Conservation (phyloP, 1,139 yeast genomes). For the Pichia sp. region DNA sequence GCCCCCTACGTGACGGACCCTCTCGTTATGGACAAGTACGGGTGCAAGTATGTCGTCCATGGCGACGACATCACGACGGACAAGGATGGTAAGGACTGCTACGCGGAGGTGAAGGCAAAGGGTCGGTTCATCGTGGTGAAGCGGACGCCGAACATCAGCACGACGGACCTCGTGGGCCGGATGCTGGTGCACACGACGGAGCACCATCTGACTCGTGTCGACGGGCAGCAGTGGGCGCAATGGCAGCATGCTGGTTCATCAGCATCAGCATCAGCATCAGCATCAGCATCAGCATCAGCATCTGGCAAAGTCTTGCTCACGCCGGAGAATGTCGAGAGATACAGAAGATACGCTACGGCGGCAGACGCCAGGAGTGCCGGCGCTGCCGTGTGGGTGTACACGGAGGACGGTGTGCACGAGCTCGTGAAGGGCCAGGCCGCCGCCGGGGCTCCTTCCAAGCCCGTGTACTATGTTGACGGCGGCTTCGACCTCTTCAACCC, state of each 20-base stretch:
- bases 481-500: slow-evolving; percentile 91
- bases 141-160: slow-evolving; percentile 88
- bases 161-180: slow-evolving; percentile 93
- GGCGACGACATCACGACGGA: slow-evolving; percentile 98
- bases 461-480: slow-evolving; percentile 66
- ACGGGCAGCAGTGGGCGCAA: slow-evolving; percentile 26
- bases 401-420: slow-evolving; percentile 19
- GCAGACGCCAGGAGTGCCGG: slow-evolving; percentile 57
- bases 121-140: slow-evolving; percentile 85
- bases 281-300: not conserved
- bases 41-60: slow-evolving; percentile 87
- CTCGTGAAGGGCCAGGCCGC: not conserved
- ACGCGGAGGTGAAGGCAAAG: slow-evolving; percentile 72
- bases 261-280: too few species aligned
- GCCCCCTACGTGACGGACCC: slow-evolving; percentile 98
- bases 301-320: slow-evolving; percentile 19
- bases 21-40: slow-evolving; percentile 63
- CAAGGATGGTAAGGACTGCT: slow-evolving; percentile 91
- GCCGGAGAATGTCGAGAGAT: slow-evolving; percentile 35
- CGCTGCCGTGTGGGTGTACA: slow-evolving; percentile 54
- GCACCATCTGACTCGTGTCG: slow-evolving; percentile 50
- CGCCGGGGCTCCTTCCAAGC: slow-evolving; percentile 4
- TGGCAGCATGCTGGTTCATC: slow-evolving; percentile 11
- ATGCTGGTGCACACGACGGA: slow-evolving; percentile 60
- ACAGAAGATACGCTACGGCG: slow-evolving; percentile 61